phyloP scores from a whole-genome alignment of 1,139 yeast species.

The Oligophagozyma castellii region DNA sequence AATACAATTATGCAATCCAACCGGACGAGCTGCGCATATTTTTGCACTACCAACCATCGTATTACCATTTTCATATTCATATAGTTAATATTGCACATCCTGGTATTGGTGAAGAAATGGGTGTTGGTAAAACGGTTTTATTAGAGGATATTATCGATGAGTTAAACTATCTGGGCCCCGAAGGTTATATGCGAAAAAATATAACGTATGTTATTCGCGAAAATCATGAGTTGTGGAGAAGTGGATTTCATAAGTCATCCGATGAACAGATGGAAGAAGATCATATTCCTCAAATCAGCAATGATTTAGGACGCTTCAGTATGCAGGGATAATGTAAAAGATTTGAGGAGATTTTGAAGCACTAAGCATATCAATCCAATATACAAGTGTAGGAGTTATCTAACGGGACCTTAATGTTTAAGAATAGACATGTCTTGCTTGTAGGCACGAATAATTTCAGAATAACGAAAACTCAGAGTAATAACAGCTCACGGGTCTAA shows the following conservation, averaged over 20 bases:
- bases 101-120: conserved; percentile 59
- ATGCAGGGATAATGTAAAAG: too few relatives aligned
- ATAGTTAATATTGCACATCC: conserved; percentile 65
- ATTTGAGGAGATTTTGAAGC: background rate
- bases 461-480: too few relatives aligned
- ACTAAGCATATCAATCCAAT: conserved; percentile 1
- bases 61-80: conserved; percentile 89
- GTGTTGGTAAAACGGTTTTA: conserved; percentile 70
- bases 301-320: background rate
- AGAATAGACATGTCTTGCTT: too few relatives aligned
- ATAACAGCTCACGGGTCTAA: too few relatives aligned
- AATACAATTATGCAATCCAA: conserved; percentile 27
- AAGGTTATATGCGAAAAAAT: conserved; percentile 36
- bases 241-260: conserved; percentile 18
- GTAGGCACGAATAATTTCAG: too few relatives aligned
- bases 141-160: conserved; percentile 74
- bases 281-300: conserved; percentile 14
- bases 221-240: conserved; percentile 61
- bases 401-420: too few relatives aligned
- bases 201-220: conserved; percentile 56
- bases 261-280: conserved; percentile 15
- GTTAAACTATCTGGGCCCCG: conserved; percentile 37
- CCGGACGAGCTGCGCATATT: conserved; percentile 50
- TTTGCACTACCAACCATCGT: conserved; percentile 89
- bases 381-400: conserved; percentile 1